Evolutionary conservation across 2,329 filamentous ascomycete species (phyloP), one percentile per base, ranked within the genome.

Genomic region (Colletotrichum sansevieriae): DNA sequence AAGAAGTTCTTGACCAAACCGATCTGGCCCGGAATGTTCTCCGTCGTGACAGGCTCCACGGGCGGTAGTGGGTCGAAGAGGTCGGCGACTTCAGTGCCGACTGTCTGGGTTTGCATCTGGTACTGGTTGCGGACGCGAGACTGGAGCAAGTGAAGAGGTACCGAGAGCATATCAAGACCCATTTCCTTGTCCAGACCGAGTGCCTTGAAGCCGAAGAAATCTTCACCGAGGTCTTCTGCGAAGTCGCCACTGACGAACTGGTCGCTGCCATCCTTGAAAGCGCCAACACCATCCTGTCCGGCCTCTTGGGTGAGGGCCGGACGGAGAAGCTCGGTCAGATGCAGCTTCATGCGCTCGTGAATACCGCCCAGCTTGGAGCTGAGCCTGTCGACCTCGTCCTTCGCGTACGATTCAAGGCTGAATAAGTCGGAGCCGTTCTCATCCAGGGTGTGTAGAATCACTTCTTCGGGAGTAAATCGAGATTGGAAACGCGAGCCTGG

Each of bases 151-250:
- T 99, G 96, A 67, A 99, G 86, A 25, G 97, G 96, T 41, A 99
- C 96, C 61, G 93, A 95, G 70, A 98, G 88, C 73, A 92, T 92
- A 37, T 95, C 91, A 70, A 96, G 86, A 18, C 95, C 95, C 77
- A 98, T 92, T 77, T 99, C 96, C 74, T 90, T 91, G 75, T 97
- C 94, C 66, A 99, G 87, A 49, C 96, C 96, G 52, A 99, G 88
- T 69, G 97, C 95, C 77, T 94, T 95, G 87, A 99, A 98, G 33
- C 96, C 96, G 76, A 99, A 99, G 87, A 98, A 99, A 81, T 99
- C 96, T 83, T 99, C 96, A 70, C 95, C 95, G 12, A 99, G 92
- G 74, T 99, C 96, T 78, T 98, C 96, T 0, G 96, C 96, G 78
- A 99, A 99, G 79, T 99, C 96, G 70, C 96, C 96, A 52, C 93